Conservation (phyloP, 78 protist species). For the slime mould (Dictyostelium discoideum) region dicty_2.7 NC_007088.5:7329001-7329500, state of each 20-base stretch:
- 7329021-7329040: constrained; percentile 8
- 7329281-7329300: background rate
- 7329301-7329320: background rate
- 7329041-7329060: background rate
- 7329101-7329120: background rate
- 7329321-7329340: background rate
- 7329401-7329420: constrained; percentile 33
- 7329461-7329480: background rate
- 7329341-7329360: constrained; percentile 10
- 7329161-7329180: background rate
- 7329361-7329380: constrained; percentile 8
- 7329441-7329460: background rate
- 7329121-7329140: background rate
- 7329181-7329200: background rate
- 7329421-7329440: constrained; percentile 15
- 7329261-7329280: background rate
- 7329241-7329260: background rate
- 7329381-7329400: constrained; percentile 61
- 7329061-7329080: background rate
- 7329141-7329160: background rate
- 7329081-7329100: background rate
- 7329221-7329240: background rate
- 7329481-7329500: too few species aligned
- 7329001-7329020: constrained; percentile 7
- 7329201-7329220: background rate